Evolutionary conservation across 805 yeast species (phyloP), one percentile per base, ranked within the genome.

Genomic region (Yarrowia sp.): DNA sequence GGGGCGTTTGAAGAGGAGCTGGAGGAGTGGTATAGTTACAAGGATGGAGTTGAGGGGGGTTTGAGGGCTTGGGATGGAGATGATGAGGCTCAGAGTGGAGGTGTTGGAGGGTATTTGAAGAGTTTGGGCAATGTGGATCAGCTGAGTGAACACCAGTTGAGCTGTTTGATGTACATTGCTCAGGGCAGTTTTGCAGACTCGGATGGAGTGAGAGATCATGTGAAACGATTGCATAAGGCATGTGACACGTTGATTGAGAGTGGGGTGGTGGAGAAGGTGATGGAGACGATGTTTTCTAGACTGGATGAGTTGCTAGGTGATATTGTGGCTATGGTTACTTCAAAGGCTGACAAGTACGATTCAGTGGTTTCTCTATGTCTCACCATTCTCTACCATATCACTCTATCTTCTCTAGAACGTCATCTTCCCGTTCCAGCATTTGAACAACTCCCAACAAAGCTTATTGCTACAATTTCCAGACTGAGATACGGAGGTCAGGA

Each of bases 11-110:
- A 67, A 13, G 72, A 73, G 0, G 88, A 85, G 67, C 58, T 83
- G 14, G 76, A 78, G 9, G 79, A 80, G 41, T 83, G 86, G 86
- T 83, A 81, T 67, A 70, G 69, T 1, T 72, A 72, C 62, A 55
- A 39, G 22, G 47, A 39, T 13, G 61, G 47, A 13, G 47, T 55
- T 7, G 61, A 55, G 31, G 13, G 38, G 10, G 31, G 38, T 2
- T 7, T 55, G 32, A 15, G 61, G 8, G 28, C 61, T 3, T 55
- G 61, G 61, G 61, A 55, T 31, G 61, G 47, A 9, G 61, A 55
- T 17, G 61, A 55, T 13, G 28, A 39, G 9, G 61, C 61, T 4
- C 61, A 55, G 32, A 15, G 15, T 1, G 15, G 9, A 8, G 60
- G 60, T 4, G 17, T 31, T 5, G 33, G n/a, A 1, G n/a, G 9